Percentiles rank a stretch among this genome's conserved stretches.
phyloP scores from a whole-genome alignment of 306 rosid species.

The Corylus americana region DNA sequence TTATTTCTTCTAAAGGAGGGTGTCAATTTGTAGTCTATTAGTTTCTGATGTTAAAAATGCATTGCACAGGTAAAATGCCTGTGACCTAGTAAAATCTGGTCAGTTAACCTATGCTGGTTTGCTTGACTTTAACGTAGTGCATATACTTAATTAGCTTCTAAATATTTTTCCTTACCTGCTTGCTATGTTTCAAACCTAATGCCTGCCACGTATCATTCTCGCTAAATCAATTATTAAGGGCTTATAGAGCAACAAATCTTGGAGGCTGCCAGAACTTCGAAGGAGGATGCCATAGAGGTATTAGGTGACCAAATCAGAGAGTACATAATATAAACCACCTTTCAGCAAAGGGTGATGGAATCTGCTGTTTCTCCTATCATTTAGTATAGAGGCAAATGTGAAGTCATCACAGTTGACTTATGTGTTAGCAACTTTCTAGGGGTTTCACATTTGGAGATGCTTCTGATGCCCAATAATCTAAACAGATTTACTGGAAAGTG shows the following conservation, averaged over 20 bases:
- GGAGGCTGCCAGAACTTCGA: not conserved
- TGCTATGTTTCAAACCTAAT: not conserved
- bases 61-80: not conserved
- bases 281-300: not conserved
- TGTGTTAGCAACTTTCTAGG: not conserved
- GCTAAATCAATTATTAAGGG: not conserved
- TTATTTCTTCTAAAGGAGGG: not conserved
- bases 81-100: not conserved
- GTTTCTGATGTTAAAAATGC: constrained; percentile 3
- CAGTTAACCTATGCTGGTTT: not conserved
- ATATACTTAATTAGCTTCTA: not conserved
- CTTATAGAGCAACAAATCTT: not conserved
- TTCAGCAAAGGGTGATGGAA: not conserved
- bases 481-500: not conserved
- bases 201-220: not conserved
- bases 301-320: not conserved
- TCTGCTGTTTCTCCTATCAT: not conserved
- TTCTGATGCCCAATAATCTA: not conserved
- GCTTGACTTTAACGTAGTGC: not conserved
- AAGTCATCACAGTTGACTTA: not conserved
- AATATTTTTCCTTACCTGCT: too few species aligned
- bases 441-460: not conserved
- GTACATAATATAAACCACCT: not conserved
- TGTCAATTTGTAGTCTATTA: not conserved
- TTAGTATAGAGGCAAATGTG: not conserved